Percentiles rank a stretch among this genome's conserved stretches.
Conservation (phyloP, 352 stramenopile genomes). For the Phytophthora nicotianae region DNA sequence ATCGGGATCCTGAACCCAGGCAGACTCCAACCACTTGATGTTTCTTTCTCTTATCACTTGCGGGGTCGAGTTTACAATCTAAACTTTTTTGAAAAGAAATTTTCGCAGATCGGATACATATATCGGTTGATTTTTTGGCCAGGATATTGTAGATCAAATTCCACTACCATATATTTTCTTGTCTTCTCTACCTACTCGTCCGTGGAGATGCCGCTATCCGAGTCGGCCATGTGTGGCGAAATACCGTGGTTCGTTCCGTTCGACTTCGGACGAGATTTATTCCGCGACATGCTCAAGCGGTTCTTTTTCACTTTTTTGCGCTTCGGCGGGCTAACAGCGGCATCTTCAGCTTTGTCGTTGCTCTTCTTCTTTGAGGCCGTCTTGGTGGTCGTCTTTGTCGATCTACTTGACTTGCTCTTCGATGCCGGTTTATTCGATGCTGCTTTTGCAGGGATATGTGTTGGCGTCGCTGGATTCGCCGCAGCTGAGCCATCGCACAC, state of each 20-base stretch:
- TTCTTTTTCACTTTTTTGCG: conserved; percentile 40
- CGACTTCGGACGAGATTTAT: conserved; percentile 31
- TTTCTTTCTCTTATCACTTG: too few species aligned
- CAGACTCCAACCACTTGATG: too few species aligned
- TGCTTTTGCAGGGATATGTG: conserved; percentile 16
- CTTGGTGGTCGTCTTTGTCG: conserved; percentile 18
- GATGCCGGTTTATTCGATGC: conserved; percentile 15
- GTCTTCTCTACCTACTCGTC: conserved; percentile 35
- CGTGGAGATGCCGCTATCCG: conserved; percentile 39
- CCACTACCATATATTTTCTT: conserved; percentile 17
- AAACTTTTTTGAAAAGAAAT: neutral
- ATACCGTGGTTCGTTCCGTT: conserved; percentile 32
- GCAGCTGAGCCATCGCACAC: conserved; percentile 34
- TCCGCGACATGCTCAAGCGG: conserved; percentile 34
- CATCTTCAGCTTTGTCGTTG: conserved; percentile 20
- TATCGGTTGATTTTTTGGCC: neutral
- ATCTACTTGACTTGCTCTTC: conserved; percentile 18
- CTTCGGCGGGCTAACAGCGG: conserved; percentile 14
- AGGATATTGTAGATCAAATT: conserved; percentile 4
- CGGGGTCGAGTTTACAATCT: neutral
- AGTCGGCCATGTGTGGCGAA: conserved; percentile 48
- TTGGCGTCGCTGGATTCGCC: conserved; percentile 21
- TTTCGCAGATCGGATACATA: neutral
- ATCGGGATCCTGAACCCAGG: neutral
- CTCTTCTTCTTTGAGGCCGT: conserved; percentile 16